Base-by-base conservation (phyloP, 2,329 filamentous ascomycete species). In the Neofusicoccum kwambonambiense region DNA sequence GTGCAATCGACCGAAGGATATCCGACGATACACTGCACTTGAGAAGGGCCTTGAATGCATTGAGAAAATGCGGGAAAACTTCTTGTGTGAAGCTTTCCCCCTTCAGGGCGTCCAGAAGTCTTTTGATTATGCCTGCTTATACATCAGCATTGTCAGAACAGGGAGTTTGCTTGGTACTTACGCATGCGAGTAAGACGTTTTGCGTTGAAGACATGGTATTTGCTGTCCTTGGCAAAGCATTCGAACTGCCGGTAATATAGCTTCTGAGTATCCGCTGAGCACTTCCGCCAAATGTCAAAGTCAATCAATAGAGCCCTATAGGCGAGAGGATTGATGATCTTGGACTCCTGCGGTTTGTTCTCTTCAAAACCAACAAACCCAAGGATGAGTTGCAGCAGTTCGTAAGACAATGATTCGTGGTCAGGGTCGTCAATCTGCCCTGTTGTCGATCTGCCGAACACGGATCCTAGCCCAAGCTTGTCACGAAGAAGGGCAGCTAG, bases 171-270 rank as follows among this genome's bases (percentile, higher is more conserved):
- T 41, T 13, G 61, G 52, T 51, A 78, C 90, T 83, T 86, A 93
- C 94, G 88, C 91, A 99, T 99, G 70, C 93, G 86, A 66, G 91
- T 87, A 66, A 99, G 80, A 52, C 95, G 87, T 73, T 92, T 90
- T 61, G 90, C 89, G 75, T 99, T 99, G 78, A 98, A 98, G 66
- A 92, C 89, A 73, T 93, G 91, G 72, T 96, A 90, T 74, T 95
- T 93, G 83, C 94, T 97, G 71, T 89, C 89, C n/a, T 90, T 86
- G 1, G 91, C 90, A 78, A 99, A 97, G 0, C 89, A 90, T 67
- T 90, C 83, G 72, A 98, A 98, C 74, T 99, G 95, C 67, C 89
- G 88, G 78, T 97, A 98, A 77, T 98, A 99, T 27, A 97, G 82
- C 70, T 90, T 89, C 73, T 97, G 92, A 0, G 93, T 91, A 17